A percentile compares a stretch with the other conserved stretches of the same genome.
Evolutionary conservation across 2,329 filamentous ascomycete genomes (phyloP).

Genomic region (Botrytis deweyae): DNA sequence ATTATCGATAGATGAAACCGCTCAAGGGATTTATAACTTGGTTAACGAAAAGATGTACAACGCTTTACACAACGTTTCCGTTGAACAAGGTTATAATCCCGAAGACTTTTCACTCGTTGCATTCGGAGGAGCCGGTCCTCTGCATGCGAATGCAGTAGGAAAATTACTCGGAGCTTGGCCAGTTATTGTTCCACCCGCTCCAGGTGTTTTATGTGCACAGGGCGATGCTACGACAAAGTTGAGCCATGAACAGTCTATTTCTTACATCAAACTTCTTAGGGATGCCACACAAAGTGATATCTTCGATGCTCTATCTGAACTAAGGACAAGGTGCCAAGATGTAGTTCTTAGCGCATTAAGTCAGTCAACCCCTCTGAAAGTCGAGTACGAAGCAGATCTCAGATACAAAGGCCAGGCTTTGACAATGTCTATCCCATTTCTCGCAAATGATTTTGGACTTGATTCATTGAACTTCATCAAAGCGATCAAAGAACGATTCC

Average conservation of each 20-base stretch:
- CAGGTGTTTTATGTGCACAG: conserved; percentile 15
- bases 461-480: background rate
- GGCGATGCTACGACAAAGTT: conserved; percentile 15
- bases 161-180: conserved; percentile 15
- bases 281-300: background rate
- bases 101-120: conserved; percentile 14
- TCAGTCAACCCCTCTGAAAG: background rate
- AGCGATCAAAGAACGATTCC: background rate
- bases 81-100: conserved; percentile 17
- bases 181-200: conserved; percentile 13
- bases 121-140: conserved; percentile 12
- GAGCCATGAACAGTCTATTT: conserved; percentile 13
- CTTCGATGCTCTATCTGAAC: background rate
- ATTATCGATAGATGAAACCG: conserved; percentile 12
- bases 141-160: conserved; percentile 16
- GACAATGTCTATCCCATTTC: conserved; percentile 9
- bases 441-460: background rate
- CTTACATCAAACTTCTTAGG: conserved; percentile 1
- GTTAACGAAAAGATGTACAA: conserved; percentile 17
- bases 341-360: conserved; percentile 2
- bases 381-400: conserved; percentile 14
- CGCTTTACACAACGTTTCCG: conserved; percentile 6
- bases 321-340: conserved; percentile 2
- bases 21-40: conserved; percentile 14
- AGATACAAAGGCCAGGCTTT: conserved; percentile 17